Base-by-base conservation (phyloP, 208 protist species). In the Strigomonas culicis region DNA sequence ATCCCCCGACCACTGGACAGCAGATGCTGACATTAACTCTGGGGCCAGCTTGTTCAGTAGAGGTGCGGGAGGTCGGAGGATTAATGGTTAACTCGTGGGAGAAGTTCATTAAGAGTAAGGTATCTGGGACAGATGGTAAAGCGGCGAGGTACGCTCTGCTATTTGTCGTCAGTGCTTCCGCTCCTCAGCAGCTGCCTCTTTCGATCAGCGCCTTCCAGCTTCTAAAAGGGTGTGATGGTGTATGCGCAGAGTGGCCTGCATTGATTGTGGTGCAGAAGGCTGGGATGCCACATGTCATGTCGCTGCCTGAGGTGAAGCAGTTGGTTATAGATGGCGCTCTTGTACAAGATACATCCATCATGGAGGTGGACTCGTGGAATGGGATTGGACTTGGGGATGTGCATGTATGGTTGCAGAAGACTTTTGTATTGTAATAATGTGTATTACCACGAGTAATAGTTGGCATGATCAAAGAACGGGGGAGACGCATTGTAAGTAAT, bases 361-460 rank as follows among this genome's bases (percentile, higher is more conserved):
- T 94, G 21, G 77, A 77, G 60, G 77, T 84, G 10, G 85, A 92
- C 70, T 86, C 85, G 50, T 94, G 84, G 88, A 92, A 90, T 59
- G 84, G 82, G 0, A 49, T 88, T 3, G 88, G 85, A 10, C 46
- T 88, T 22, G 76, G 72, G 4, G 80, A 86, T 50, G 71, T 89
- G 21, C 49, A 82, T 43, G 24, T 69, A 19, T 86, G 82, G 78
- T 27, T 88, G 36, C 36, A 41, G 36, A 17, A 6, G n/a, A n/a
- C n/a, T n/a, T n/a, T n/a, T n/a, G n/a, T n/a, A n/a, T n/a, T n/a
- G n/a, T n/a, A n/a, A n/a, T n/a, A n/a, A n/a, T n/a, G n/a, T n/a
- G n/a, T n/a, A n/a, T n/a, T n/a, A n/a, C n/a, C n/a, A n/a, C n/a
- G n/a, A n/a, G n/a, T n/a, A n/a, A n/a, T n/a, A n/a, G n/a, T n/a